phyloP scores from a whole-genome alignment of 2,329 filamentous ascomycete genomes.

The Ascomycota sp. region DNA sequence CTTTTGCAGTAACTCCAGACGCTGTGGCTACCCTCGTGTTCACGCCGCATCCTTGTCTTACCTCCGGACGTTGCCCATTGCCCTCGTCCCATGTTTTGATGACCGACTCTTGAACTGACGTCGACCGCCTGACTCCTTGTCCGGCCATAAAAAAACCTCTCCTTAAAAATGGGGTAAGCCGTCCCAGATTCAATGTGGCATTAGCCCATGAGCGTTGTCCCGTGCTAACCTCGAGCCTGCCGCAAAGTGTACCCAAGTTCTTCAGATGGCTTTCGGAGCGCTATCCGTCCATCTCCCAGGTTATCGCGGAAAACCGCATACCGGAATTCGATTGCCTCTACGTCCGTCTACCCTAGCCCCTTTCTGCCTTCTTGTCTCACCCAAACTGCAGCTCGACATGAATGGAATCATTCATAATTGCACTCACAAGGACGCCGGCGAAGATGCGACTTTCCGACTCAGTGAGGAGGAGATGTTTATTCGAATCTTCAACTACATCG shows the following conservation, averaged over 20 bases:
- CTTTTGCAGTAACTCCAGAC: too few species aligned
- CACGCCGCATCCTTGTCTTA: too few species aligned
- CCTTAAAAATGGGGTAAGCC: conserved; percentile 11
- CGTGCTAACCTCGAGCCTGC: conserved; percentile 1
- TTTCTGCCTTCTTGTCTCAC: conserved; percentile 3
- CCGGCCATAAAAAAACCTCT: too few species aligned
- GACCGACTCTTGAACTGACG: too few species aligned
- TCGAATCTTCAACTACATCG: conserved; percentile 98
- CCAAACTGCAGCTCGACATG: conserved; percentile 51
- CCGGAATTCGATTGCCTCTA: conserved; percentile 97
- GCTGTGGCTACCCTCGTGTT: too few species aligned
- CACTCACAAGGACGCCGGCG: conserved; percentile 77
- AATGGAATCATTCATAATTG: conserved; percentile 99
- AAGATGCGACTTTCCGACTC: conserved; percentile 76
- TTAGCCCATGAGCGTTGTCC: background rate
- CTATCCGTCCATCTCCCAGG: conserved; percentile 92
- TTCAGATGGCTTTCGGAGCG: conserved; percentile 98
- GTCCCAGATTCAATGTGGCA: background rate
- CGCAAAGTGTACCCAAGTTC: conserved; percentile 53
- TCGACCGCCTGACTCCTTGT: too few species aligned
- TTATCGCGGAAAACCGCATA: conserved; percentile 96
- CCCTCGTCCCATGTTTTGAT: background rate
- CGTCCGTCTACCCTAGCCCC: conserved; percentile 19
- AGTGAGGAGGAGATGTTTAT: conserved; percentile 99
- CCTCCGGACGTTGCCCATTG: background rate